Base-by-base conservation (phyloP, 805 yeast species). In the Starmera pachycereana region DNA sequence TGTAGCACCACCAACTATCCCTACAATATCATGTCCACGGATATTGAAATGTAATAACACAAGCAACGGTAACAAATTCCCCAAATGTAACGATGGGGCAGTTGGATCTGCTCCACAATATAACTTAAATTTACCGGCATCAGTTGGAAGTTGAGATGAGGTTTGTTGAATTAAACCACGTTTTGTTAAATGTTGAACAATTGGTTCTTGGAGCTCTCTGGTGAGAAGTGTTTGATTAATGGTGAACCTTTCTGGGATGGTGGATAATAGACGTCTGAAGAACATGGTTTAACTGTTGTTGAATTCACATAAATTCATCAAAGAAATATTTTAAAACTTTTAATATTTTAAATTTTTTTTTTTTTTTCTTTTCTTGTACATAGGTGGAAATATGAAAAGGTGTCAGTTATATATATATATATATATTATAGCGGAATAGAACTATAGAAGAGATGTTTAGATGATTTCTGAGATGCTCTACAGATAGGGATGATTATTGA, bases 61-160 rank as follows among this genome's bases (percentile, higher is more conserved):
- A 80, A 92, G 76, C 46, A 92, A 61, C 1, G 98, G 98, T 29
- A 92, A 65, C 39, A 92, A 62, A 52, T 92, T 92, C 3, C 98
- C 98, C 48, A 92, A 61, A 61, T 92, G 98, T 12, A 92, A 65
- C 0, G 97, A 88, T 37, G 56, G 66, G 1, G 97, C 97, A 0
- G 96, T 80, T 2, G 98, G 98, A 55, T 92, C 98, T 0, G 96
- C 97, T 10, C 98, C 98, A 58, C 95, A 81, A 59, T 90, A 90
- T 8, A 87, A 59, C 9, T 79, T 77, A 11, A 83, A 50, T 47
- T 66, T 69, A 30, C 59, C 48, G 9, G 51, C 52, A 0, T 54
- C 58, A 35, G 57, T 48, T 5, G 48, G 54, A 10, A 56, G 70
- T 40, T 61, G 22, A n/a, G 18, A 65, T 0, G 72, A 62, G 35